These are phyloP conservation scores for Xylaria sp. DNA, from an alignment of 2,329 filamentous ascomycete genomes.

Conservation along the genomic window DNA sequence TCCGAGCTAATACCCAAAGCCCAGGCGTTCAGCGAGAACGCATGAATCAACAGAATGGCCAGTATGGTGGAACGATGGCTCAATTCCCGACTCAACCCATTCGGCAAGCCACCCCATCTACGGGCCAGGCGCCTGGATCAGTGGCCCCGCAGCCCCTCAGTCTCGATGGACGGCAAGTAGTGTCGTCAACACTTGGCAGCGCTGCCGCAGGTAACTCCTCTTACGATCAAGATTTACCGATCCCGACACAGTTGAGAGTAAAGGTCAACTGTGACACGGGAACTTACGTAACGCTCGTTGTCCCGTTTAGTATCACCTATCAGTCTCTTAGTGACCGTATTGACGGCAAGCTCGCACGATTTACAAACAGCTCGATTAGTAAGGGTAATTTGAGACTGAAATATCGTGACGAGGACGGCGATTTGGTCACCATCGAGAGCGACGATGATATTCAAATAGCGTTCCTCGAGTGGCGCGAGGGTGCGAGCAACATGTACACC, in stretches of 20 bases:
- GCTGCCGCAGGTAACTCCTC: slow-evolving; percentile 49
- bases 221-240: slow-evolving; percentile 62
- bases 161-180: slow-evolving; percentile 55
- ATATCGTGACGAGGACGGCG: slow-evolving; percentile 91
- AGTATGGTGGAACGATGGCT: slow-evolving; percentile 63
- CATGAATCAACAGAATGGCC: slow-evolving; percentile 59
- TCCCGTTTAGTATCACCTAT: slow-evolving; percentile 94
- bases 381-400: slow-evolving; percentile 85
- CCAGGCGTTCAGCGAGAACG: slow-evolving; percentile 74
- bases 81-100: slow-evolving; percentile 68
- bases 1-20: slow-evolving; percentile 76
- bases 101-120: slow-evolving; percentile 58
- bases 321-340: slow-evolving; percentile 94
- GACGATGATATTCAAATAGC: slow-evolving; percentile 97
- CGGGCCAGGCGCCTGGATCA: slow-evolving; percentile 48
- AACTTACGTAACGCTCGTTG: slow-evolving; percentile 94
- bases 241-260: slow-evolving; percentile 86
- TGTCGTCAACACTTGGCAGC: slow-evolving; percentile 60
- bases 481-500: slow-evolving; percentile 63
- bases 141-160: slow-evolving; percentile 52
- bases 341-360: slow-evolving; percentile 90
- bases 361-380: slow-evolving; percentile 85
- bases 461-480: slow-evolving; percentile 93
- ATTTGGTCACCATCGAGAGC: slow-evolving; percentile 91
- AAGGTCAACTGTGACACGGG: slow-evolving; percentile 89